Evolutionary conservation across 1,284 basidiomycete species (phyloP).

Genomic region (Cutaneotrichosporon curvatum): DNA sequence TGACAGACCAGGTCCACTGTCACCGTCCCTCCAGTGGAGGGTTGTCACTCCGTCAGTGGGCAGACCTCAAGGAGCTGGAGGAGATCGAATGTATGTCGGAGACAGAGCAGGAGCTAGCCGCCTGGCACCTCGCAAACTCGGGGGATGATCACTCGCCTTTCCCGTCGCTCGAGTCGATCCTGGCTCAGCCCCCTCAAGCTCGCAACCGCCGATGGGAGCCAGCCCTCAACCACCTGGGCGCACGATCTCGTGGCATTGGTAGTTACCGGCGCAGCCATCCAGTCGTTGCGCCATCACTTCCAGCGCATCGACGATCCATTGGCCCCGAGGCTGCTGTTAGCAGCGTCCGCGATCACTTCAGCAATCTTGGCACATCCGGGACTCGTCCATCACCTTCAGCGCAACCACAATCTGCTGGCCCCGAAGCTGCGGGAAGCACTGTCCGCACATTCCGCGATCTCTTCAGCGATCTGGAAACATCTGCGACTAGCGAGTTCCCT

Average conservation of each 20-base stretch:
- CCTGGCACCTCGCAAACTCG: conserved; percentile 28
- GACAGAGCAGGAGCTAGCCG: conserved; percentile 34
- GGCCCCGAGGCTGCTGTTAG: no score
- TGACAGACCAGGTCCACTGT: background rate
- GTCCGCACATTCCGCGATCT: conserved; percentile 10
- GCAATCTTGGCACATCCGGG: no score
- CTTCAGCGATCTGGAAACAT: background rate
- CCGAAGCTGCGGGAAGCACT: no score
- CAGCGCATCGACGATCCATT: no score
- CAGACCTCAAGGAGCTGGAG: conserved; percentile 16
- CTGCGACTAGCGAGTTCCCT: no score
- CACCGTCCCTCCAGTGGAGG: conserved; percentile 13
- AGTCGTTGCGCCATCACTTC: no score
- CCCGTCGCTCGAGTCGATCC: conserved; percentile 35
- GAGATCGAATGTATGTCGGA: conserved; percentile 8
- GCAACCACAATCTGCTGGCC: no score
- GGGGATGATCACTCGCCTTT: conserved; percentile 18
- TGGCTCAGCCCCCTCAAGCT: conserved; percentile 6
- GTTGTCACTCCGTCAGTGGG: conserved; percentile 22
- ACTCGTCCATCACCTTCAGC: no score
- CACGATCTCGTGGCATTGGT: no score
- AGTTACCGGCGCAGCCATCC: no score
- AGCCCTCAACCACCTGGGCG: background rate
- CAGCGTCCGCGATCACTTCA: no score
- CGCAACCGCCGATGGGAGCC: conserved; percentile 1